Evolutionary conservation across 2,329 filamentous ascomycete species (phyloP).

Genomic region (Penicillium sp.): DNA sequence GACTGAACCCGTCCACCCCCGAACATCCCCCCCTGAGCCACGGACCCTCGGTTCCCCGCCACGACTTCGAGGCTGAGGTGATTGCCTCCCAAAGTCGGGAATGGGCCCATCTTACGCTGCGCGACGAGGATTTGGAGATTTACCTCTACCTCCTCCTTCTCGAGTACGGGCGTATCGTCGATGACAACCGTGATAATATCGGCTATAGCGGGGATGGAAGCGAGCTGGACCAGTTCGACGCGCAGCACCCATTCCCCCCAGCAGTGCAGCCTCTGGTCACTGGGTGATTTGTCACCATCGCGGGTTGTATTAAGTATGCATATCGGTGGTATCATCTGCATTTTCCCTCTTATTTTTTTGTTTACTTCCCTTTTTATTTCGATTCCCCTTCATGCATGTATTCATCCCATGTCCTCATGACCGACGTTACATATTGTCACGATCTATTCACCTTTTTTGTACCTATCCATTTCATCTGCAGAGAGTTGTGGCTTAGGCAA

Average conservation of each 20-base stretch:
- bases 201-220: constrained; percentile 56
- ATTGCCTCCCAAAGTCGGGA: constrained; percentile 44
- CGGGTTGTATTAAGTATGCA: not conserved
- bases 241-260: constrained; percentile 21
- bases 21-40: constrained; percentile 17
- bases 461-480: not conserved
- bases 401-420: constrained; percentile 20
- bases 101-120: constrained; percentile 47
- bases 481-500: not conserved
- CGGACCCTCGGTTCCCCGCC: constrained; percentile 36
- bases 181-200: constrained; percentile 66
- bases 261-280: constrained; percentile 17
- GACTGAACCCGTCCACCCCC: constrained; percentile 35
- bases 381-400: constrained; percentile 20
- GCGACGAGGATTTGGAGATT: constrained; percentile 67
- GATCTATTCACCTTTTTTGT: constrained; percentile 10
- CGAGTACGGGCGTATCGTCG: constrained; percentile 69
- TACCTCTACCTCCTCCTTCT: constrained; percentile 46
- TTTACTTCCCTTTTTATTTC: not conserved
- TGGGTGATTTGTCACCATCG: not conserved
- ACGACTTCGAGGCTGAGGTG: constrained; percentile 42
- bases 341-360: constrained; percentile 2
- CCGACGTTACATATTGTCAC: constrained; percentile 11
- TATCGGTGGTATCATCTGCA: constrained; percentile 3
- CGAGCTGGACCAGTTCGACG: constrained; percentile 27